Percentiles rank a stretch among this genome's conserved stretches.
These are phyloP conservation scores for Thraustochytrium striatum DNA, from an alignment of 352 stramenopile species.

Conservation along the genomic window DNA sequence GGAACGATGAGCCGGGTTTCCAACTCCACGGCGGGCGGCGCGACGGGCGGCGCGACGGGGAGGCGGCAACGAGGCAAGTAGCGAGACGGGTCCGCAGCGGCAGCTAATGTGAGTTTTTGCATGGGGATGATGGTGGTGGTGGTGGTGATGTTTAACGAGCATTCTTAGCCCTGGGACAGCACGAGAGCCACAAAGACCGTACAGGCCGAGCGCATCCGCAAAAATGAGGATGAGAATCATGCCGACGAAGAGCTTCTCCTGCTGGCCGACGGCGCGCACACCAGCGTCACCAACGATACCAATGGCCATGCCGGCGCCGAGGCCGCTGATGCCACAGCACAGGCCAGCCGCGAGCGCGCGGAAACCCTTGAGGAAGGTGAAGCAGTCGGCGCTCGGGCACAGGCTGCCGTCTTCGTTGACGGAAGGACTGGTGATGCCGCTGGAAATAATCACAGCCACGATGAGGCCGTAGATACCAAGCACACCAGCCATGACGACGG, in stretches of 20 bases:
- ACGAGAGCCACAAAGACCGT: constrained; percentile 92
- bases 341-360: constrained; percentile 74
- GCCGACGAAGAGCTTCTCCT: constrained; percentile 96
- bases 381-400: constrained; percentile 60
- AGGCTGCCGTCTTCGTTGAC: not conserved
- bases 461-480: constrained; percentile 80
- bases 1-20: too few relatives aligned
- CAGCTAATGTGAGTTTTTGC: too few relatives aligned
- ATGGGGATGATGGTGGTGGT: too few relatives aligned
- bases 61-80: too few relatives aligned
- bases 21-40: too few relatives aligned
- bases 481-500: constrained; percentile 93
- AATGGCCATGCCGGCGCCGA: constrained; percentile 77
- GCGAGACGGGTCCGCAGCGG: too few relatives aligned
- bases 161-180: constrained; percentile 52
- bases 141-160: too few relatives aligned
- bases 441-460: constrained; percentile 69
- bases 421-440: constrained; percentile 47
- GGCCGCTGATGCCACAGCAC: constrained; percentile 67
- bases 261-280: constrained; percentile 87
- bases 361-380: constrained; percentile 72
- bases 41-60: too few relatives aligned
- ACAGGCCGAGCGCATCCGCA: constrained; percentile 91
- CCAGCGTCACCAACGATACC: constrained; percentile 76
- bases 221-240: constrained; percentile 99